Base-by-base conservation (phyloP, 495 filamentous ascomycete genomes). In the Tuber indicum region DNA sequence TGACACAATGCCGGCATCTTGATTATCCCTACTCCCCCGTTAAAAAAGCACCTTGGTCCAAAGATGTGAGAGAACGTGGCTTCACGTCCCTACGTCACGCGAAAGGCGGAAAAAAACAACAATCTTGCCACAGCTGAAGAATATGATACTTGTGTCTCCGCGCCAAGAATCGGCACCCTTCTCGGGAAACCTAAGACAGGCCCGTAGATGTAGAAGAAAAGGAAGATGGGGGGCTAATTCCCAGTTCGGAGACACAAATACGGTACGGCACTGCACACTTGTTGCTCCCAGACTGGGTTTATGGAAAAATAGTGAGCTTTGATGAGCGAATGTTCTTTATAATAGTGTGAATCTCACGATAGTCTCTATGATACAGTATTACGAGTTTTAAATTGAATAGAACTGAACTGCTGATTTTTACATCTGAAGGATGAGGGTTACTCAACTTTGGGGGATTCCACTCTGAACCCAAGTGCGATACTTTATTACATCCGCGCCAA, bases 401-500 rank as follows among this genome's bases (percentile, higher is more conserved):
- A 58, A n/a, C 23, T 3, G 49, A 23, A 58, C 23, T 12, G 10
- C 32, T 12, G 6, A n/a, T 66, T 66, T 36, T 66, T 36, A 6
- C 5, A 16, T 19, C 12, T 17, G 14, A 66, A 36, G 26, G 26
- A 26, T 36, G 36, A 66, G 58, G 10, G 58, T 8, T 32, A 36
- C 26, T 6, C 14, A 36, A 36, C 32, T 14, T 76, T 75, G 16
- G 73, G 16, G 73, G 78, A 71, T 75, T 41, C 76, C 76, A 75
- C 32, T n/a, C 70, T 44, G 74, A 46, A 39, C 75, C 70, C 12
- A 71, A 39, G 23, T 8, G 45, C 45, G 26, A 17, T 4, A 52
- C 52, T 73, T 75, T 32, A 71, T 36, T 26, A 36, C 70, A 75
- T 46, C 70, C 72, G 52, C 52, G 23, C 74, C 75, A 36, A 84